A percentile compares a stretch with the other conserved stretches of the same genome.
These are phyloP conservation scores for Hirschfeldia incana DNA, from an alignment of 345 rosid species.

Conservation along the genomic window DNA sequence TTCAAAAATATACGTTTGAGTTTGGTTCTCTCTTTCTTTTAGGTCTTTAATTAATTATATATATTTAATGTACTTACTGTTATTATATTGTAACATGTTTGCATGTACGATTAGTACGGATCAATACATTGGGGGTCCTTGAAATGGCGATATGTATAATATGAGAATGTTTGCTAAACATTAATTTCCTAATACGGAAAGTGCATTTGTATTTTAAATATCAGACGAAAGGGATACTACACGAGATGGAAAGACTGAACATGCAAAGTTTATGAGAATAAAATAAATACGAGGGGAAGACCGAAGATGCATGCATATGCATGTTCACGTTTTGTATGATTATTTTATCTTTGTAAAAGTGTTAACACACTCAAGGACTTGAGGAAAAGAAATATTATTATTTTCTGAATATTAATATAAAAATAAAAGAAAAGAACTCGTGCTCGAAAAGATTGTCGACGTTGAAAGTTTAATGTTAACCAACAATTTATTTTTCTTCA, in stretches of 20 bases:
- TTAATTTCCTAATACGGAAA: slow-evolving; percentile 10
- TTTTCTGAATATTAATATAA: background rate
- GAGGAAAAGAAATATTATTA: background rate
- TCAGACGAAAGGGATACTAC: background rate
- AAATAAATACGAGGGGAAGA: slow-evolving; percentile 10
- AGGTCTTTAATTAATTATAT: background rate
- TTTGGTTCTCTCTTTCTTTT: background rate
- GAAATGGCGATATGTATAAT: slow-evolving; percentile 2
- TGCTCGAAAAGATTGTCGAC: background rate
- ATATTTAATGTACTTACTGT: background rate
- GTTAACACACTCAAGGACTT: slow-evolving; percentile 13
- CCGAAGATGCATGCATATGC: slow-evolving; percentile 31
- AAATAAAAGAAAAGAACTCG: background rate
- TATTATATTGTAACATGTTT: background rate
- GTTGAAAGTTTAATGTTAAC: background rate
- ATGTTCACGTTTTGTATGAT: slow-evolving; percentile 18
- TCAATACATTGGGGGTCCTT: background rate
- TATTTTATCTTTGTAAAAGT: background rate
- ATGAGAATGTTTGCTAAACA: background rate
- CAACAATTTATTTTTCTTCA: background rate
- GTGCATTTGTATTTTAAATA: slow-evolving; percentile 3
- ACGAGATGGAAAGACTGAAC: slow-evolving; percentile 24
- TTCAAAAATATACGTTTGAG: background rate
- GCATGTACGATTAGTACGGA: slow-evolving; percentile 24
- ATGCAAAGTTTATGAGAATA: background rate